These are phyloP conservation scores for Euclidium syriacum DNA, from an alignment of 345 rosid genomes.

Conservation along the genomic window DNA sequence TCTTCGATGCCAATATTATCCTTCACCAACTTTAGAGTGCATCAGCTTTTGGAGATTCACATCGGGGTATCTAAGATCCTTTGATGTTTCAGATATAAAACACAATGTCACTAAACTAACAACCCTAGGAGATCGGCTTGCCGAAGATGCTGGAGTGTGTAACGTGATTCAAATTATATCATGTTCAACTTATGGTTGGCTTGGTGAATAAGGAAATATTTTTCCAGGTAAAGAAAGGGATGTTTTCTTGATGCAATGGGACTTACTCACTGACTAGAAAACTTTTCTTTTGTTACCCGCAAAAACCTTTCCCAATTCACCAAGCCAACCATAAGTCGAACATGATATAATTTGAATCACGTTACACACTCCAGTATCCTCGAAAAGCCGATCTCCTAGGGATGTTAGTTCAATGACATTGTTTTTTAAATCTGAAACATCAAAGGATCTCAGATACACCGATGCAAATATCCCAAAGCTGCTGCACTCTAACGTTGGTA, in stretches of 20 bases:
- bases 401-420: slow-evolving; percentile 31
- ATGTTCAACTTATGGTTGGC: slow-evolving; percentile 40
- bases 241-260: slow-evolving; percentile 44
- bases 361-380: slow-evolving; percentile 39
- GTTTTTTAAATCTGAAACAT: slow-evolving; percentile 28
- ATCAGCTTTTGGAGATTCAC: slow-evolving; percentile 56
- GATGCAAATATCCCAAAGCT: slow-evolving; percentile 50
- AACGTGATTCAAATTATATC: slow-evolving; percentile 48
- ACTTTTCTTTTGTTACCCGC: slow-evolving; percentile 25
- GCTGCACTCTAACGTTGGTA: no score
- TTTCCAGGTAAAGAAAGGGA: slow-evolving; percentile 30
- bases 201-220: slow-evolving; percentile 33
- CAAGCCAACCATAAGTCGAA: slow-evolving; percentile 43
- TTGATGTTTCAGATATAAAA: slow-evolving; percentile 30
- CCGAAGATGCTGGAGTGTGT: slow-evolving; percentile 34
- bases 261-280: slow-evolving; percentile 47
- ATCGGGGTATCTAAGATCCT: slow-evolving; percentile 36
- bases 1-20: no score
- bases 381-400: slow-evolving; percentile 31
- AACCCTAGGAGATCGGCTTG: slow-evolving; percentile 31
- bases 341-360: slow-evolving; percentile 43
- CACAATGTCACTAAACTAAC: slow-evolving; percentile 31
- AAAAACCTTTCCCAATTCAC: slow-evolving; percentile 35
- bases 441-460: slow-evolving; percentile 38
- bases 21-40: no score